A percentile compares a stretch with the other conserved stretches of the same genome.
Evolutionary conservation across 305 asterid species (phyloP).

Genomic region (Euphrasia arctica): DNA sequence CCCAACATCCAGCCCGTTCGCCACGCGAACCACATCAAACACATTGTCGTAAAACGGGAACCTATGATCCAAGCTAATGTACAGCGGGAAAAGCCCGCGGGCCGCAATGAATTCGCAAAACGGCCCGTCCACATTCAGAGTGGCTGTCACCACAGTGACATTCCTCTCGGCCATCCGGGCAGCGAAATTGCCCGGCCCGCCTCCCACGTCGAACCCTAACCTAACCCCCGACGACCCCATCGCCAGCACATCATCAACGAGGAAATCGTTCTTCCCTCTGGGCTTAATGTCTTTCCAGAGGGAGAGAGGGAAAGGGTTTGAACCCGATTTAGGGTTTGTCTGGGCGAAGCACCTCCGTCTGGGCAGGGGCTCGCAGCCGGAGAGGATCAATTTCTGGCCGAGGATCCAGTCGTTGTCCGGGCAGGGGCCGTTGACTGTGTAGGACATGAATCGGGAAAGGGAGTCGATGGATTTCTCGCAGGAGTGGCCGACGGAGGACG

Average conservation of each 20-base stretch:
- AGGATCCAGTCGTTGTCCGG: slow-evolving; percentile 92
- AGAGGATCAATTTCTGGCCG: slow-evolving; percentile 83
- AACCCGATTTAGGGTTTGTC: slow-evolving; percentile 51
- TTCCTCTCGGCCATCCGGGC: slow-evolving; percentile 89
- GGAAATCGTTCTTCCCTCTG: slow-evolving; percentile 80
- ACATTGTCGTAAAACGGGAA: slow-evolving; percentile 75
- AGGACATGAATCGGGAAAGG: slow-evolving; percentile 66
- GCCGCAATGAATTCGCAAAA: slow-evolving; percentile 84
- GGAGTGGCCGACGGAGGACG: slow-evolving; percentile 84
- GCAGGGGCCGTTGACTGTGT: slow-evolving; percentile 60
- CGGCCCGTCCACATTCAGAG: slow-evolving; percentile 79
- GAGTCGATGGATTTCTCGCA: slow-evolving; percentile 76
- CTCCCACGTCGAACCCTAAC: slow-evolving; percentile 78
- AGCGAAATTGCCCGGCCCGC: slow-evolving; percentile 93
- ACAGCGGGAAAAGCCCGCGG: slow-evolving; percentile 81
- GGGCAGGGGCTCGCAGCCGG: slow-evolving; percentile 93
- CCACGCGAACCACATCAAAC: slow-evolving; percentile 76
- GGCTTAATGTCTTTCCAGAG: too few species aligned
- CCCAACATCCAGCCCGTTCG: slow-evolving; percentile 64
- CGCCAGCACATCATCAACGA: slow-evolving; percentile 78
- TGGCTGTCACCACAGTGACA: slow-evolving; percentile 66
- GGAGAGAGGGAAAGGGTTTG: slow-evolving; percentile 62
- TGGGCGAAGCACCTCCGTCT: slow-evolving; percentile 84
- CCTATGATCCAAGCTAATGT: slow-evolving; percentile 79
- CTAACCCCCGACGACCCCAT: slow-evolving; percentile 51